Conservation (phyloP, 2,329 filamentous ascomycete genomes). For the Trichoderma sp. region DNA sequence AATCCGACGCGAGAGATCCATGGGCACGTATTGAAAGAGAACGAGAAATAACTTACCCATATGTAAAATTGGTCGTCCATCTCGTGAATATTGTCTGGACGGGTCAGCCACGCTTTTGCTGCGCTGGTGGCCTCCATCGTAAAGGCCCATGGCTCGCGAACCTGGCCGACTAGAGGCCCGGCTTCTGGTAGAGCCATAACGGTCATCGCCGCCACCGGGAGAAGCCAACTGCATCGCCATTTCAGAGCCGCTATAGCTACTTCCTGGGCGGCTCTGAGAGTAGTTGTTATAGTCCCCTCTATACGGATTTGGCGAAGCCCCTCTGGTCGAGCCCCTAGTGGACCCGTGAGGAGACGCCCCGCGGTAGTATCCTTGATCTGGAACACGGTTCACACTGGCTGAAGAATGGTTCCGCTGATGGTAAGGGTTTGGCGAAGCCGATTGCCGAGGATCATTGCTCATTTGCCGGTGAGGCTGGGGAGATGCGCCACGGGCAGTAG, state of each 20-base stretch:
- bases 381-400: constrained; percentile 49
- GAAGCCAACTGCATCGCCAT: constrained; percentile 73
- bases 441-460: constrained; percentile 53
- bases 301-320: constrained; percentile 55
- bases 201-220: constrained; percentile 51
- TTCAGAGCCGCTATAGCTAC: constrained; percentile 55
- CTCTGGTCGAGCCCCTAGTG: constrained; percentile 49
- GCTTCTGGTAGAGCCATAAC: constrained; percentile 61
- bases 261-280: constrained; percentile 52
- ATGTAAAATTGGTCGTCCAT: constrained; percentile 86
- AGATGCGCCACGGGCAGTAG: constrained; percentile 64
- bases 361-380: constrained; percentile 56
- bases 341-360: constrained; percentile 56
- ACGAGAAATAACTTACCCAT: constrained; percentile 71
- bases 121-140: constrained; percentile 60
- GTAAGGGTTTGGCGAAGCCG: constrained; percentile 69
- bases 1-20: neutral
- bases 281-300: constrained; percentile 47
- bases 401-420: constrained; percentile 45
- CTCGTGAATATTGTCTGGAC: constrained; percentile 79
- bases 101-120: constrained; percentile 88
- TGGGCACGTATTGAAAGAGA: constrained; percentile 25
- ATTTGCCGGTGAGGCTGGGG: constrained; percentile 62
- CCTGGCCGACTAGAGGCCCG: constrained; percentile 54
- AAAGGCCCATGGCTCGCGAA: constrained; percentile 58